Evolutionary conservation across 495 filamentous ascomycete genomes (phyloP), one percentile per base, ranked within the genome.

Genomic region (Tuber aestivum): DNA sequence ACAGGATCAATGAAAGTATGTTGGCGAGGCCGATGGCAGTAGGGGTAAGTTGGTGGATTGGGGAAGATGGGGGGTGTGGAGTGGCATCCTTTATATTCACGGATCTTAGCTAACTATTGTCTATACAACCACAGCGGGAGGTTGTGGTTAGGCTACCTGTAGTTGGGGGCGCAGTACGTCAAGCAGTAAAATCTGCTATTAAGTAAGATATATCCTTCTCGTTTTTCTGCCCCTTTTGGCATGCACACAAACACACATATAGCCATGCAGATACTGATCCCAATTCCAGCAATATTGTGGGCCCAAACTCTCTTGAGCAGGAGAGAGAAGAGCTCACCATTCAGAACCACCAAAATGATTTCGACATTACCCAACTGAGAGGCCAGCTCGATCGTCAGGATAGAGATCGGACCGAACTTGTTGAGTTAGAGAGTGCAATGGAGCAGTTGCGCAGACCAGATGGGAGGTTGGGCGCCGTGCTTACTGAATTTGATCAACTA

Each of bases 271-370:
- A 65, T 65, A 35, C 56, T 65, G 27, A 65, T 65, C 4, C 27
- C 56, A 65, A 32, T 65, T 65, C 27, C 56, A 65, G 56, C 27
- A 35, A 35, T 65, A 65, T 65, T 18, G 56, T 65, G 27, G 56
- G 56, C 56, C 56, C 27, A 65, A 65, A 18, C 5, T 27, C 56
- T 35, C 56, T 65, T 35, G 56, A 65, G 32, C 27, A 35, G 32
- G 56, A 65, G 27, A 65, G 56, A 27, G 56, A 65, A 65, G 56
- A 18, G 6, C 56, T 65, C 56, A 35, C 35, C 32, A 35, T 65
- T 35, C 56, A 65, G 56, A 65, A 65, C 27, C 56, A 65, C 56
- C 56, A 65, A 65, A 65, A 65, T 65, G 56, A 65, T 18, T 65
- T 65, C 14, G 56, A 65, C 4, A 65, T 65, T 32, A 35, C 56